These are phyloP conservation scores for Boechera divaricarpa DNA, from an alignment of 345 rosid genomes.

Conservation along the genomic window DNA sequence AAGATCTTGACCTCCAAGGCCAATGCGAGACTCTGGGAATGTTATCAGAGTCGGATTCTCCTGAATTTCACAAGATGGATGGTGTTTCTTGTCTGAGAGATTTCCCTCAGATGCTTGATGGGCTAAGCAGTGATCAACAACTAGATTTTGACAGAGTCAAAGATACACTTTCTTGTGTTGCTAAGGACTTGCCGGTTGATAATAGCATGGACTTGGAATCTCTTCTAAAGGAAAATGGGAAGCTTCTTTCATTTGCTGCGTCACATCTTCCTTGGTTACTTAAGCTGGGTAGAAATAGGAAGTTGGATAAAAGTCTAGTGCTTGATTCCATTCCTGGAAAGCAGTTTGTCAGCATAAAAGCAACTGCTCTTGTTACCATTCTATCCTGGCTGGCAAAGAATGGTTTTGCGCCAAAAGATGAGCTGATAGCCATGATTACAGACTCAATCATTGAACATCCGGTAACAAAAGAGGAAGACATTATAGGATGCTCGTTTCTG, in stretches of 20 bases:
- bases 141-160: slow-evolving; percentile 51
- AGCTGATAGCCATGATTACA: slow-evolving; percentile 74
- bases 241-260: slow-evolving; percentile 72
- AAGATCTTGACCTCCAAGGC: slow-evolving; percentile 90
- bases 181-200: slow-evolving; percentile 64
- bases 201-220: slow-evolving; percentile 61
- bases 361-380: slow-evolving; percentile 66
- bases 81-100: slow-evolving; percentile 56
- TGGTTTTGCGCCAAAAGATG: slow-evolving; percentile 89
- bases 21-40: slow-evolving; percentile 73
- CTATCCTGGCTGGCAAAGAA: slow-evolving; percentile 87
- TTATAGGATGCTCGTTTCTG: slow-evolving; percentile 82
- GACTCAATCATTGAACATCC: slow-evolving; percentile 86
- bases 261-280: slow-evolving; percentile 91
- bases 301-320: slow-evolving; percentile 51
- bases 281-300: slow-evolving; percentile 62
- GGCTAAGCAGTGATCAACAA: slow-evolving; percentile 53
- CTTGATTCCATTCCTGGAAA: slow-evolving; percentile 64
- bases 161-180: slow-evolving; percentile 62
- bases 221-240: slow-evolving; percentile 72
- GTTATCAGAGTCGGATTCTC: slow-evolving; percentile 59
- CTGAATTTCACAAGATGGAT: slow-evolving; percentile 52
- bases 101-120: slow-evolving; percentile 57
- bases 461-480: slow-evolving; percentile 83
- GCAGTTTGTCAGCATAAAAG: slow-evolving; percentile 63